A percentile compares a stretch with the other conserved stretches of the same genome.
phyloP scores from a whole-genome alignment of 2,329 filamentous ascomycete genomes.

The Mycocentrospora acerina region DNA sequence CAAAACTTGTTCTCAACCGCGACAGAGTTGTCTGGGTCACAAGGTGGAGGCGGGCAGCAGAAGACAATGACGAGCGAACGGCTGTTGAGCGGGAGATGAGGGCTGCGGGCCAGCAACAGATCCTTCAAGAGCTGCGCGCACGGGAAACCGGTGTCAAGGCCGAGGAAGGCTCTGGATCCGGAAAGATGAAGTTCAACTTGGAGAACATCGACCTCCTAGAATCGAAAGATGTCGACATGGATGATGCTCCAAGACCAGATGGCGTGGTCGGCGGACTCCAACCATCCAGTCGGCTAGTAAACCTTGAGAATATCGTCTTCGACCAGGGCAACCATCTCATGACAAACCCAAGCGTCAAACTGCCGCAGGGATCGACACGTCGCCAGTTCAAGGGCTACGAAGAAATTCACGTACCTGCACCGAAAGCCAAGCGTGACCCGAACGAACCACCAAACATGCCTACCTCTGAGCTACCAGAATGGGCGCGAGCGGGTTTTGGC shows the following conservation, averaged over 20 bases:
- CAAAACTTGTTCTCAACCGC: conserved; percentile 85
- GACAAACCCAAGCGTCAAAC: conserved; percentile 95
- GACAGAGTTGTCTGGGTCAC: conserved; percentile 97
- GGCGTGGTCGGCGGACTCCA: conserved; percentile 77
- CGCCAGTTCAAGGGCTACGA: conserved; percentile 97
- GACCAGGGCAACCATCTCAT: conserved; percentile 98
- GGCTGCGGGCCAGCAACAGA: conserved; percentile 80
- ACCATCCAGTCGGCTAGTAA: conserved; percentile 84
- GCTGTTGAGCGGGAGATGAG: conserved; percentile 88
- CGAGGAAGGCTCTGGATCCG: conserved; percentile 57
- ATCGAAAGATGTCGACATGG: conserved; percentile 52
- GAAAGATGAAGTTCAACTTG: conserved; percentile 78
- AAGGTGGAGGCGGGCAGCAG: conserved; percentile 77
- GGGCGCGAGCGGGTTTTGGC: conserved; percentile 85
- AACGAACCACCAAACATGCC: conserved; percentile 76
- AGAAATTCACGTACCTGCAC: conserved; percentile 93
- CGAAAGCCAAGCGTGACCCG: conserved; percentile 81
- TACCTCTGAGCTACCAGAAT: conserved; percentile 85
- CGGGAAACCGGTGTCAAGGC: conserved; percentile 62
- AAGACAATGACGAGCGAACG: conserved; percentile 69
- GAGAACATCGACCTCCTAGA: conserved; percentile 85
- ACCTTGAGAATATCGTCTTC: conserved; percentile 93
- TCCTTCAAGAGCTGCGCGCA: conserved; percentile 84
- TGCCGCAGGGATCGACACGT: conserved; percentile 94
- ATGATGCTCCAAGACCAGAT: conserved; percentile 43